A percentile compares a stretch with the other conserved stretches of the same genome.
phyloP scores from a whole-genome alignment of 1,139 yeast species.

The Arxiozyma bovina region DNA sequence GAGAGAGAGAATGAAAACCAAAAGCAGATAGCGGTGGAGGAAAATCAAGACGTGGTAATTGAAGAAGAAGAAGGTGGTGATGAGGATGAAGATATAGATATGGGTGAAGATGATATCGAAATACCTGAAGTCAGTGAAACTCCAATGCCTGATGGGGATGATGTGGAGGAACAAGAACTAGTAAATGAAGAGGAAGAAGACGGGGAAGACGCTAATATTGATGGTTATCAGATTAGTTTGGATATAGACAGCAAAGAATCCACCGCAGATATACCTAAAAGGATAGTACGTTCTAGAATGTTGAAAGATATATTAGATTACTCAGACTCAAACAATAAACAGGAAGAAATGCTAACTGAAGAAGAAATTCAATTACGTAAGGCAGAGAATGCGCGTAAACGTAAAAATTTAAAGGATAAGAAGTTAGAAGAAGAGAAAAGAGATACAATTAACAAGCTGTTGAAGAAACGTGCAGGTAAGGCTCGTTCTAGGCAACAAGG shows the following conservation, averaged over 20 bases:
- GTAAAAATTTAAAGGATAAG: slow-evolving; percentile 77
- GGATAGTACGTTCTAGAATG: slow-evolving; percentile 22
- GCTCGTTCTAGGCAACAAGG: slow-evolving; percentile 41
- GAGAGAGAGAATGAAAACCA: slow-evolving; percentile 9
- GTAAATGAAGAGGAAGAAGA: slow-evolving; percentile 10
- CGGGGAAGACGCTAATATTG: slow-evolving; percentile 13
- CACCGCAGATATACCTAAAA: slow-evolving; percentile 5
- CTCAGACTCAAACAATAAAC: slow-evolving; percentile 16
- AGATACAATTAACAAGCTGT: slow-evolving; percentile 76
- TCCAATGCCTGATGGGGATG: neutral
- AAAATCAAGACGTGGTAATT: too few species aligned
- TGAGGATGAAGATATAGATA: neutral
- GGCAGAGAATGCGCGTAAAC: slow-evolving; percentile 81
- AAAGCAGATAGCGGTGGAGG: slow-evolving; percentile 13
- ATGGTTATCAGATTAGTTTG: neutral
- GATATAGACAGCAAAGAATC: slow-evolving; percentile 2
- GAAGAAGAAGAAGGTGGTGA: slow-evolving; percentile 10
- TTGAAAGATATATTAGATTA: slow-evolving; percentile 19
- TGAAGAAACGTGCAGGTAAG: slow-evolving; percentile 74
- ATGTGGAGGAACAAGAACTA: neutral
- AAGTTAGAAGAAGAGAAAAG: slow-evolving; percentile 85
- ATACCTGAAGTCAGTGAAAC: neutral
- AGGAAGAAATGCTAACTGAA: slow-evolving; percentile 45
- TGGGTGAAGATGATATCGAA: slow-evolving; percentile 1
- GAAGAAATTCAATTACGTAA: slow-evolving; percentile 76